Evolutionary conservation across 208 protist genomes (phyloP).

Genomic region (Endotrypanum monterogeii): DNA sequence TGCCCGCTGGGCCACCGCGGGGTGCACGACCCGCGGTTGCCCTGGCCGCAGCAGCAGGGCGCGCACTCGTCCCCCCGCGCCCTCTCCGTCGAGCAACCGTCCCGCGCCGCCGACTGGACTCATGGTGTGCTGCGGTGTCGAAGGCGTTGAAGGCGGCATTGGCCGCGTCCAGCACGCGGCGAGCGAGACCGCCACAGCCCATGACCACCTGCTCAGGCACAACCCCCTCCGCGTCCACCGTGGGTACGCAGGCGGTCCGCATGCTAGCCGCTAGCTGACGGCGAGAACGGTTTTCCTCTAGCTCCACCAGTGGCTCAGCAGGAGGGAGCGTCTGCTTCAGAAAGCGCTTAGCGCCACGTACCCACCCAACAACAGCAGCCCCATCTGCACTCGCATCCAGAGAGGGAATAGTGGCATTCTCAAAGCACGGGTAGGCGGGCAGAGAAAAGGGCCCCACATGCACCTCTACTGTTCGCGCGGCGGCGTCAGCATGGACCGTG

Average conservation of each 20-base stretch:
- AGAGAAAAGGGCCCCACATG: slow-evolving; percentile 22
- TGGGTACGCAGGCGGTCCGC: slow-evolving; percentile 38
- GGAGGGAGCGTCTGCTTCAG: slow-evolving; percentile 38
- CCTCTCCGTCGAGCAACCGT: slow-evolving; percentile 21
- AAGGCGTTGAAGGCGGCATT: slow-evolving; percentile 54
- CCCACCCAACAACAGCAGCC: background rate
- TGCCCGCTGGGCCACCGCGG: background rate
- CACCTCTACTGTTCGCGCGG: slow-evolving; percentile 21
- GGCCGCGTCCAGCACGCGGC: slow-evolving; percentile 1
- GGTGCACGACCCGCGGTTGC: background rate
- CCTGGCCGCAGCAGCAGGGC: background rate
- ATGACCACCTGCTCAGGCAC: slow-evolving; percentile 39
- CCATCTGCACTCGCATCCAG: background rate
- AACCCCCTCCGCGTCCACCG: slow-evolving; percentile 55
- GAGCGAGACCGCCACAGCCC: slow-evolving; percentile 4
- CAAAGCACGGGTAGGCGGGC: slow-evolving; percentile 55
- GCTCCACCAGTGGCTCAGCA: slow-evolving; percentile 39
- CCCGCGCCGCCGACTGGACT: slow-evolving; percentile 33
- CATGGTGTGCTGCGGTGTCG: slow-evolving; percentile 51
- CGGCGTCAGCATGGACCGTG: background rate
- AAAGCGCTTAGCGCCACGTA: slow-evolving; percentile 14
- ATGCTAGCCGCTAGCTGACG: slow-evolving; percentile 29
- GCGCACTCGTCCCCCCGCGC: background rate
- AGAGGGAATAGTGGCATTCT: slow-evolving; percentile 3
- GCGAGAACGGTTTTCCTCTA: slow-evolving; percentile 27